A percentile compares a stretch with the other conserved stretches of the same genome.
Evolutionary conservation across 768 basidiomycete genomes (phyloP).

Genomic region (Psilocybe cubensis): DNA sequence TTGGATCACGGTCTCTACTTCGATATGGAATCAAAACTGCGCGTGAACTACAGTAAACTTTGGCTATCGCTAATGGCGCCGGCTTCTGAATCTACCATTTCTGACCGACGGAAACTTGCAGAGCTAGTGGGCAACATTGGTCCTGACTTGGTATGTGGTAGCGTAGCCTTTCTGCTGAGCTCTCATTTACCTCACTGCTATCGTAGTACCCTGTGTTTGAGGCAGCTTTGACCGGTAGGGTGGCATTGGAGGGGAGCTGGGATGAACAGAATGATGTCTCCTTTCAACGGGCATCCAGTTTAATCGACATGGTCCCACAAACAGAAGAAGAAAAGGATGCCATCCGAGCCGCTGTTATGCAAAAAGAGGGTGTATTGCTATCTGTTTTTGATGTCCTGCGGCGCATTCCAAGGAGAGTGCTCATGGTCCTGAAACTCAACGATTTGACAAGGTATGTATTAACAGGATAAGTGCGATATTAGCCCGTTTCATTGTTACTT

Average conservation of each 20-base stretch:
- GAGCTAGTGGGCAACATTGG: slow-evolving; percentile 89
- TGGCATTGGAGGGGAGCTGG: slow-evolving; percentile 69
- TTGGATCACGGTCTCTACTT: slow-evolving; percentile 96
- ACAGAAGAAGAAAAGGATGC: slow-evolving; percentile 79
- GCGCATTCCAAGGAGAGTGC: slow-evolving; percentile 78
- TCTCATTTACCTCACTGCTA: neutral
- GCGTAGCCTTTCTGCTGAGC: neutral
- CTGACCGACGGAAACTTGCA: slow-evolving; percentile 85
- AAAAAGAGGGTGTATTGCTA: slow-evolving; percentile 79
- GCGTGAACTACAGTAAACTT: slow-evolving; percentile 84
- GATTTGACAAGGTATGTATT: slow-evolving; percentile 74
- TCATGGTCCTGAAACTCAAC: slow-evolving; percentile 87
- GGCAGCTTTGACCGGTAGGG: slow-evolving; percentile 90
- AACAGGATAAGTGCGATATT: neutral
- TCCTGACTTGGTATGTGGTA: slow-evolving; percentile 72
- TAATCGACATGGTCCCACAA: slow-evolving; percentile 77
- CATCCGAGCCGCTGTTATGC: slow-evolving; percentile 81
- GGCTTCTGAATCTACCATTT: slow-evolving; percentile 63
- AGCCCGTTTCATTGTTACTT: slow-evolving; percentile 12
- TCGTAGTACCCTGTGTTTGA: slow-evolving; percentile 90
- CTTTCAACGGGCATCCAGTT: slow-evolving; percentile 71
- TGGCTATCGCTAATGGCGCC: slow-evolving; percentile 89
- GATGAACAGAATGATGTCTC: slow-evolving; percentile 38
- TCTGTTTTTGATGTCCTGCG: slow-evolving; percentile 90
- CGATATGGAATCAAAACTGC: slow-evolving; percentile 78